Percentiles rank a stretch among this genome's conserved stretches.
Evolutionary conservation across 1,139 yeast species (phyloP).

Genomic region (Lodderomyces oxycetoniae): DNA sequence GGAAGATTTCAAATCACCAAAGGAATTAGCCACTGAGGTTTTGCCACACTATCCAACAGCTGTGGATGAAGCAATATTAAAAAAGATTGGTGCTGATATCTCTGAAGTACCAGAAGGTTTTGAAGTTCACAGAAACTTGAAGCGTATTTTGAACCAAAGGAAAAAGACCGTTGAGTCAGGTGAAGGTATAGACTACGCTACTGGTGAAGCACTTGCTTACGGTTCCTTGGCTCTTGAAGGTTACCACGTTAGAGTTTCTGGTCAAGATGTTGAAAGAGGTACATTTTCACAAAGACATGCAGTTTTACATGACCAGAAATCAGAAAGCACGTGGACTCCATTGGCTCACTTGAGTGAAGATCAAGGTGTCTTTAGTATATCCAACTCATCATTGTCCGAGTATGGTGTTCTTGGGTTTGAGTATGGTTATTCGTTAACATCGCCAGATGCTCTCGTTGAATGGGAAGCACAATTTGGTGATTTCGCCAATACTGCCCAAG

Average conservation of each 20-base stretch:
- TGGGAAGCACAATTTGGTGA: conserved; percentile 99
- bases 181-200: conserved; percentile 95
- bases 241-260: conserved; percentile 93
- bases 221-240: conserved; percentile 93
- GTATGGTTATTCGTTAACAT: conserved; percentile 95
- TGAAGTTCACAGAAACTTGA: conserved; percentile 90
- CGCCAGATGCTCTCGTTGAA: conserved; percentile 91
- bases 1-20: conserved; percentile 98
- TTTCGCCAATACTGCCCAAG: conserved; percentile 99
- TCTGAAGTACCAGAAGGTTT: conserved; percentile 87
- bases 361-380: conserved; percentile 83
- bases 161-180: conserved; percentile 84
- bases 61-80: conserved; percentile 65
- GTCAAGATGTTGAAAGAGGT: conserved; percentile 99
- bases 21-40: conserved; percentile 91
- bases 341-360: conserved; percentile 70
- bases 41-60: conserved; percentile 97
- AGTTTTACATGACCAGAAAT: conserved; percentile 91
- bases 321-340: conserved; percentile 81
- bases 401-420: conserved; percentile 99
- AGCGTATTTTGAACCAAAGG: conserved; percentile 87
- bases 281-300: conserved; percentile 99
- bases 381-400: conserved; percentile 97
- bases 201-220: conserved; percentile 98
- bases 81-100: conserved; percentile 72